Evolutionary conservation across 306 rosid genomes (phyloP), one percentile per base, ranked within the genome.

Genomic region (Medicago truncatula): DNA sequence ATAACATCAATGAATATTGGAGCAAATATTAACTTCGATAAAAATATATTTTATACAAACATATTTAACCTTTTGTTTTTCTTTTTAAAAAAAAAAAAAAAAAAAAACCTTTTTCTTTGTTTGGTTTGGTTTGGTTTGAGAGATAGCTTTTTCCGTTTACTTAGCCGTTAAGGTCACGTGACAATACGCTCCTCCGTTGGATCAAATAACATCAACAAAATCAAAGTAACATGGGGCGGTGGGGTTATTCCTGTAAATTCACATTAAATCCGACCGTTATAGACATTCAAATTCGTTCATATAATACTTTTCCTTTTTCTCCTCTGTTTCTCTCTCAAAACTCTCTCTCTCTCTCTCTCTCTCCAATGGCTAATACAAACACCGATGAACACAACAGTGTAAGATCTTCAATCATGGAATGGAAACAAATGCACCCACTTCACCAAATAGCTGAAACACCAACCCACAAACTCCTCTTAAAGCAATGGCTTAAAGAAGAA

Each of bases 401-500:
- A 12, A 76, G 66, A 64, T 34, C 84, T 53, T 78, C 93, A 16
- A 85, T 90, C 77, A 87, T 96, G 97, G 97, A 92, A 59, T 74
- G 96, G 54, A 96, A 92, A 43, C 75, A 86, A 1, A 58, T 78
- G 2, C 98, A 96, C 90, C 93, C 98, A 41, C 97, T 96, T 63
- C 98, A 90, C 82, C 99, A 96, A 83, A 92, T 96, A 17, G 97
- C 99, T 0, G 88, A 88, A 28, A 90, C 96, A 0, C 98, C 99
- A 4, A 90, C 96, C 80, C 99, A 96, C 91, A 90, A 82, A 83
- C 99, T 96, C 53, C 99, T 96, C 54, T 87, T 96, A 25, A 96
- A 96, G 84, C 99, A 96, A 76, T 96, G 98, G 99, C 92, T 90
- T 4, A 92, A 96, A 59, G 99, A 96, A 78, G 98, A 96, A 21